Base-by-base conservation (phyloP, 78 protist genomes). In the Dictyostelium intermedium region DNA sequence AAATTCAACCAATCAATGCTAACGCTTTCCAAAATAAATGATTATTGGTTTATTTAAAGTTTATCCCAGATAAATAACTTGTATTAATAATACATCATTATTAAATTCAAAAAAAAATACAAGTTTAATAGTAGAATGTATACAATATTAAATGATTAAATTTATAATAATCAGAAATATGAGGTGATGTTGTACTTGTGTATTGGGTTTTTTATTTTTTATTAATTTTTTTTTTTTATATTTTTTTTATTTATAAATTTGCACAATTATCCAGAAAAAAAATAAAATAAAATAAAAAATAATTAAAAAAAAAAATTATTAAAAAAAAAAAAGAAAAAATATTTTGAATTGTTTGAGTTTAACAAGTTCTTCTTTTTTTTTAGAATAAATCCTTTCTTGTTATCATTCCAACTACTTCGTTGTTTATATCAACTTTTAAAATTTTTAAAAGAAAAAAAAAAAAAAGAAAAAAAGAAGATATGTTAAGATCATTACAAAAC, bases 311-410 rank as follows among this genome's bases (percentile, higher is more conserved):
- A 45, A 4, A 45, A 45, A 10, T 8, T 8, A 45, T 9, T 8
- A 45, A 45, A 45, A 45, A 8, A 45, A 45, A 10, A 45, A 45
- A 10, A 45, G 7, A 45, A 50, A 50, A 50, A 16, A 50, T 50
- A 16, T 16, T 50, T 50, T 50, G 61, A 50, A 50, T 50, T 10
- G 16, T 50, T 50, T 50, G 61, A 50, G 61, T 50, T 50, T 56
- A 56, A 56, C 66, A 56, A 66, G 3, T 82, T n/a, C n/a, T n/a
- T n/a, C n/a, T n/a, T n/a, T n/a, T n/a, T n/a, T 25, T 41, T 80
- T 89, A 89, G 25, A 89, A 14, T 69, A 89, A 69, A 89, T 89
- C 94, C 13, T 89, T 89, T 70, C 94, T 89, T 32, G 94, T 89
- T 20, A 89, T 37, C 7, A 89, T 89, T 80, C 94, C 94, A 70